These are phyloP conservation scores for Ilex paraguariensis DNA, from an alignment of 305 asterid genomes.

Conservation along the genomic window DNA sequence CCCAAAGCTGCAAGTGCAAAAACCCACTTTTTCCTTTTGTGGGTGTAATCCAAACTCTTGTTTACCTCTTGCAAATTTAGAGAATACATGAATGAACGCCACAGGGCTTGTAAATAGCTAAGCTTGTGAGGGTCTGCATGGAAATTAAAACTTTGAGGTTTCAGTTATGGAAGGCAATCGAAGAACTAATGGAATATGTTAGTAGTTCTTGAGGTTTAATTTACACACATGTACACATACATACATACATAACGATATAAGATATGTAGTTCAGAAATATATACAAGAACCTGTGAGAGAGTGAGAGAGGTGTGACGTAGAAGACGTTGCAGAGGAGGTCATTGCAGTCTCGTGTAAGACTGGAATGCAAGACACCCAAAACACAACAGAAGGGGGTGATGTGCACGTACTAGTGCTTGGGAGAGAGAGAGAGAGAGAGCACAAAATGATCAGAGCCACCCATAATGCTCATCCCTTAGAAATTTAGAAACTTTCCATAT, in stretches of 20 bases:
- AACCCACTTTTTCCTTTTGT: slow-evolving; percentile 43
- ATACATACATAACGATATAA: neutral
- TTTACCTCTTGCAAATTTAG: slow-evolving; percentile 37
- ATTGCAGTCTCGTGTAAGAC: neutral
- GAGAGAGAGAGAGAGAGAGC: slow-evolving; percentile 3
- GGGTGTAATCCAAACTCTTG: slow-evolving; percentile 29
- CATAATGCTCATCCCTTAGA: slow-evolving; percentile 12
- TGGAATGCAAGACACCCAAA: too few species aligned
- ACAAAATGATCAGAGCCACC: neutral
- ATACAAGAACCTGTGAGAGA: slow-evolving; percentile 4
- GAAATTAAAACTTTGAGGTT: neutral
- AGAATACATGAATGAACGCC: slow-evolving; percentile 1
- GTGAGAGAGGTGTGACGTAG: slow-evolving; percentile 13
- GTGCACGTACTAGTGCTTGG: slow-evolving; percentile 11
- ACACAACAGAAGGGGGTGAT: neutral
- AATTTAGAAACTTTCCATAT: neutral
- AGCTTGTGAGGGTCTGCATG: neutral
- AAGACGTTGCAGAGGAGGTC: slow-evolving; percentile 14
- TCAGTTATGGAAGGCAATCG: neutral
- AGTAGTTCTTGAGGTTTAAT: neutral
- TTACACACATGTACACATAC: neutral
- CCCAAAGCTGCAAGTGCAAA: slow-evolving; percentile 49
- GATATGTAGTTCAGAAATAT: neutral
- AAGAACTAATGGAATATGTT: neutral
- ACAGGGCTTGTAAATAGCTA: neutral